Evolutionary conservation across 306 rosid species (phyloP).

Genomic region (Mucuna pruriens): DNA sequence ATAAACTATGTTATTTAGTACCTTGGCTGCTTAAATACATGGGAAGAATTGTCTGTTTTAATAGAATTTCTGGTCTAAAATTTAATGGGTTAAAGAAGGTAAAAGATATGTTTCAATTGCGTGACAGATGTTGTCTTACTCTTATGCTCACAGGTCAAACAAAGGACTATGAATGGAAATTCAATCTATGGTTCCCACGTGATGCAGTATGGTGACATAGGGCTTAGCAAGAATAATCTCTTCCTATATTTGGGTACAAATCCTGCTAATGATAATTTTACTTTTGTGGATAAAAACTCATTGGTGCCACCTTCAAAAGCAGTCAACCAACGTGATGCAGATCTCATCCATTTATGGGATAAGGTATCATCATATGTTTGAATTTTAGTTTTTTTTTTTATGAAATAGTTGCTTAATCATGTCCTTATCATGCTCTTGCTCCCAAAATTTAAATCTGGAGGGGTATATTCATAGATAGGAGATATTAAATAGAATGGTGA

Average conservation of each 20-base stretch:
- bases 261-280: constrained; percentile 89
- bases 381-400: constrained; percentile 1
- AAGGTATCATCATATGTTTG: constrained; percentile 58
- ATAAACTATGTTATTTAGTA: background rate
- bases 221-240: constrained; percentile 60
- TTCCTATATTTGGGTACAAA: constrained; percentile 77
- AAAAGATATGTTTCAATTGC: constrained; percentile 16
- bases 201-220: constrained; percentile 91
- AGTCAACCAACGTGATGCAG: constrained; percentile 96
- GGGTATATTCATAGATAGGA: constrained; percentile 20
- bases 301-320: constrained; percentile 75
- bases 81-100: background rate
- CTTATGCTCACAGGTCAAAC: constrained; percentile 69
- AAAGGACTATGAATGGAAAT: constrained; percentile 73
- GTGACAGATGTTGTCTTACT: constrained; percentile 27
- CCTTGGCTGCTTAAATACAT: background rate
- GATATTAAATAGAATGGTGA: constrained; percentile 26
- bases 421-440: background rate
- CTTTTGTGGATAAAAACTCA: constrained; percentile 64
- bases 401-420: constrained; percentile 24
- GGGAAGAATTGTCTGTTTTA: background rate
- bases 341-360: constrained; percentile 97
- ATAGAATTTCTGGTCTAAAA: background rate
- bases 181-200: constrained; percentile 80
- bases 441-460: background rate